These are phyloP conservation scores for Ustilago loliicola DNA, from an alignment of 1,284 basidiomycete genomes.

Conservation along the genomic window DNA sequence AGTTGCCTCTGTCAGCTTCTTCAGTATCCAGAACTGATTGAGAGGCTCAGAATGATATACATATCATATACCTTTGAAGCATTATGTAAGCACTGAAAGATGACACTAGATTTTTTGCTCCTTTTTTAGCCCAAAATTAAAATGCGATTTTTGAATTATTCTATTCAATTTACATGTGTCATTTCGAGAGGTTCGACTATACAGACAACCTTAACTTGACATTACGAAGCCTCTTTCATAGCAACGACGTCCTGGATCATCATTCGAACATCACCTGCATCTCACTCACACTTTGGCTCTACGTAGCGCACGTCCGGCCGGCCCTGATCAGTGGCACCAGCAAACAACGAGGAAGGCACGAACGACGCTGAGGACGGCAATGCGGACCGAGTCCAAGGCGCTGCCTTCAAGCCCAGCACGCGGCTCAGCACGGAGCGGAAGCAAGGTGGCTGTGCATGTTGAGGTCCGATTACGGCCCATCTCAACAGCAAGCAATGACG, in stretches of 20 bases:
- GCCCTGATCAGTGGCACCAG: background rate
- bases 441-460: conserved; percentile 30
- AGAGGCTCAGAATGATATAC: too few species aligned
- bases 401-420: conserved; percentile 6
- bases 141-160: too few species aligned
- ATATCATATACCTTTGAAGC: too few species aligned
- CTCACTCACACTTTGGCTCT: too few species aligned
- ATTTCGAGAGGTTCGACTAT: too few species aligned
- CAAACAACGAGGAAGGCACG: background rate
- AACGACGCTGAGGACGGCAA: background rate
- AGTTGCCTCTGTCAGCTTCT: too few species aligned
- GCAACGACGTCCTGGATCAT: background rate
- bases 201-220: background rate
- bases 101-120: too few species aligned
- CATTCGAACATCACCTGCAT: background rate
- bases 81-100: too few species aligned
- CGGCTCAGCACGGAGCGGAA: background rate
- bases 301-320: background rate
- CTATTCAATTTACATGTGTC: too few species aligned
- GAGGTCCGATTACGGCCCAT: conserved; percentile 36
- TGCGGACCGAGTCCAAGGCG: conserved; percentile 20
- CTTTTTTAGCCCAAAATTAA: too few species aligned
- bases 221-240: background rate
- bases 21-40: too few species aligned
- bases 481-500: conserved; percentile 33